Evolutionary conservation across 495 filamentous ascomycete species (phyloP), one percentile per base, ranked within the genome.

Genomic region (Astrothelium subdiscretum): DNA sequence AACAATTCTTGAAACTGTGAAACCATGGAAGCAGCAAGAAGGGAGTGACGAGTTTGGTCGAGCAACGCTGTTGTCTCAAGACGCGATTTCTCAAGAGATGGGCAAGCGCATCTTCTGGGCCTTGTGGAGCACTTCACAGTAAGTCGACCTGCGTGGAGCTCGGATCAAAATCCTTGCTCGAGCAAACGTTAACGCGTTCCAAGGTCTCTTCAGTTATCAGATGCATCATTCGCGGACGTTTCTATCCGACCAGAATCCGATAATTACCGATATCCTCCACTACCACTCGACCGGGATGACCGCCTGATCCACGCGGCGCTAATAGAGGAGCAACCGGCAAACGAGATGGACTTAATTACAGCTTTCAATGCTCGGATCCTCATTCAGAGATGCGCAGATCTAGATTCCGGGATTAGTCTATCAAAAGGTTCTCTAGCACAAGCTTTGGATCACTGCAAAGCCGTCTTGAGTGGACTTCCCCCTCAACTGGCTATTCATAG

Each of bases 51-150:
- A 78, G 22, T 65, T 69, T 48, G 58, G 62, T 31, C 20, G 70
- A 73, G 57, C 70, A 76, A 15, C 67, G 32, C 65, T 70, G 2
- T 68, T 84, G 43, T 20, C 43, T 29, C 22, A 54, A 32, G 85
- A 91, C 70, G 78, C 88, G 58, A 85, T 95, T 59, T 83, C 84
- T 42, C 85, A 88, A 68, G 88, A 96, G 69, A 81, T 92, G 48
- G 84, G 85, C 18, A 83, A 86, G 62, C 83, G 91, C 29, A 76
- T 94, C 31, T 95, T 92, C 68, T 96, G 89, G 81, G 81, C 84
- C 24, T 78, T 87, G 65, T 80, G 92, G 57, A 81, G 88, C 6
- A 83, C 84, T 3, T 78, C 86, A 59, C 76, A 82, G 74, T 69
- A 57, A 18, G 58, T 82, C 75, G n/a, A n/a, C n/a, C n/a, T n/a